Evolutionary conservation across 2,329 filamentous ascomycete genomes (phyloP).

Genomic region (Fusarium anthophilum): DNA sequence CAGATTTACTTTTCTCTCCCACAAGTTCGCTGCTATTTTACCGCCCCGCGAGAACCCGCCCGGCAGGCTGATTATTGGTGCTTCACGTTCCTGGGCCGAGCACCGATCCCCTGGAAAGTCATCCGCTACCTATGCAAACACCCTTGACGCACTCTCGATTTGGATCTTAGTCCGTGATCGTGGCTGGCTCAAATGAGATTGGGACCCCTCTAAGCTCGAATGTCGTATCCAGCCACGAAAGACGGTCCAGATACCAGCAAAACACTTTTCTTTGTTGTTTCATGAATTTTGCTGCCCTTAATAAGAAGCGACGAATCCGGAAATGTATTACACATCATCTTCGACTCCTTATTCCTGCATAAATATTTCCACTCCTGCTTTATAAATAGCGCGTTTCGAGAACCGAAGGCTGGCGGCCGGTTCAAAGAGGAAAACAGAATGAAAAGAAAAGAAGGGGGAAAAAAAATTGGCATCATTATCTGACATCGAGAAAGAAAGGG

Average conservation of each 20-base stretch:
- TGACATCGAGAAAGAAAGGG: neutral
- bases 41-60: conserved; percentile 5
- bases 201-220: conserved; percentile 20
- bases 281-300: neutral
- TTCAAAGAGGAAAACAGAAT: neutral
- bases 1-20: neutral
- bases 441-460: neutral
- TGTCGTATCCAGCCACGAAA: conserved; percentile 18
- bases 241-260: conserved; percentile 11
- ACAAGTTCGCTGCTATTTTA: neutral
- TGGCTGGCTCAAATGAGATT: conserved; percentile 43
- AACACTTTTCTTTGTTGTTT: conserved; percentile 23
- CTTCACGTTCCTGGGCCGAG: conserved; percentile 6
- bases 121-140: conserved; percentile 24
- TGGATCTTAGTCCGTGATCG: conserved; percentile 35
- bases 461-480: neutral
- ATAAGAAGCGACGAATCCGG: neutral
- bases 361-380: neutral
- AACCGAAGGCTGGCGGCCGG: neutral
- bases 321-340: neutral
- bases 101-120: conserved; percentile 24
- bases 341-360: conserved; percentile 32
- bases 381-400: conserved; percentile 15
- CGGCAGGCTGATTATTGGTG: neutral
- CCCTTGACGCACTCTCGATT: conserved; percentile 38